phyloP scores from a whole-genome alignment of 176 grass and related monocot species.

The Leersia perrieri region DNA sequence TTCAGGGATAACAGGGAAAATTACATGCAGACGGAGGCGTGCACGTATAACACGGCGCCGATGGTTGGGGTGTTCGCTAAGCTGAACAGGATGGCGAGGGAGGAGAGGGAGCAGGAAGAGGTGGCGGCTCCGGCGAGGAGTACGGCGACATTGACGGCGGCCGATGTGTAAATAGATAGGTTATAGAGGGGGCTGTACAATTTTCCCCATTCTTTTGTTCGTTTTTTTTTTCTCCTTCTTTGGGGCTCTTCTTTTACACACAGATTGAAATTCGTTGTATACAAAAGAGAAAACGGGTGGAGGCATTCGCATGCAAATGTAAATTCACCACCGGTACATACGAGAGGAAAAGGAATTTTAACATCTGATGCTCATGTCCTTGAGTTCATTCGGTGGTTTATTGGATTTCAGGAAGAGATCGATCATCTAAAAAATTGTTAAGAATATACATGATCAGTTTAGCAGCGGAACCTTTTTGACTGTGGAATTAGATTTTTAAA shows the following conservation, averaged over 20 bases:
- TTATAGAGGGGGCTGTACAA: constrained; percentile 47
- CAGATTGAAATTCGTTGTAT: constrained; percentile 24
- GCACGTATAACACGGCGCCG: constrained; percentile 48
- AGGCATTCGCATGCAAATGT: constrained; percentile 45
- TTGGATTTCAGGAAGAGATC: background rate
- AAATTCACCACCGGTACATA: constrained; percentile 46
- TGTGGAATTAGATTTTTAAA: too few species aligned
- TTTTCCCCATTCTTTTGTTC: constrained; percentile 65
- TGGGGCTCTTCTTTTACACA: constrained; percentile 38
- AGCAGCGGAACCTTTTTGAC: too few species aligned
- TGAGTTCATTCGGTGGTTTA: background rate
- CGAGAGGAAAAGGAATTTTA: background rate
- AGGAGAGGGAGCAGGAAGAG: constrained; percentile 17
- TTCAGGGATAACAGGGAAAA: constrained; percentile 56
- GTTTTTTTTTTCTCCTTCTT: constrained; percentile 18
- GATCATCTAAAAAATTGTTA: too few species aligned
- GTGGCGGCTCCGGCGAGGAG: background rate
- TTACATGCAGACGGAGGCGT: constrained; percentile 60
- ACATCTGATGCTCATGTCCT: background rate
- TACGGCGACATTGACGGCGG: background rate
- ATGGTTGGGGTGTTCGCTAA: constrained; percentile 59
- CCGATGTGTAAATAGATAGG: constrained; percentile 53
- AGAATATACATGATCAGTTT: too few species aligned
- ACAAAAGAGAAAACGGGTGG: constrained; percentile 16
- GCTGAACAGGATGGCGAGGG: constrained; percentile 40